Evolutionary conservation across 1,139 yeast species (phyloP).

Genomic region (Nakaseomyces bracarensis): DNA sequence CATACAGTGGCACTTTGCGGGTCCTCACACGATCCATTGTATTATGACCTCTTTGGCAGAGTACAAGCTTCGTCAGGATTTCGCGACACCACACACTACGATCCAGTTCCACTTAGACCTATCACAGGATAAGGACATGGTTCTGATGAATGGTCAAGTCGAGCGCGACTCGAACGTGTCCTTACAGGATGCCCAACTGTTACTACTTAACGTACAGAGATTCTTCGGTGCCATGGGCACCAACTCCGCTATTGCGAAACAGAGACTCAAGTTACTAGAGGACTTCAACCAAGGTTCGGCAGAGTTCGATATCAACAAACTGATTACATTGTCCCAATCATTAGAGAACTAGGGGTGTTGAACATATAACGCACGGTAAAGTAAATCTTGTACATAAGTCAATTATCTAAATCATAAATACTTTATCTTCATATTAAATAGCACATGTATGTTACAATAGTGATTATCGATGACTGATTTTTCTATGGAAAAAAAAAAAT

Average conservation of each 20-base stretch:
- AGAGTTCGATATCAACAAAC: conserved; percentile 54
- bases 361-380: no score
- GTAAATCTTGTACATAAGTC: conserved; percentile 1
- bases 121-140: conserved; percentile 50
- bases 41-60: conserved; percentile 89
- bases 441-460: no score
- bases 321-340: conserved; percentile 66
- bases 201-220: conserved; percentile 74
- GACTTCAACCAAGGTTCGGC: conserved; percentile 64
- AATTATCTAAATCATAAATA: no score
- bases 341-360: conserved; percentile 36
- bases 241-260: conserved; percentile 36
- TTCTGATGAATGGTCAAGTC: conserved; percentile 80
- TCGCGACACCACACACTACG: conserved; percentile 91
- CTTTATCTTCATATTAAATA: no score
- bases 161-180: conserved; percentile 62
- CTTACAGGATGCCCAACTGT: conserved; percentile 62
- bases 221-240: conserved; percentile 69
- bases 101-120: conserved; percentile 81
- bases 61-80: conserved; percentile 83
- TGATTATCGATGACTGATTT: conserved; percentile 4
- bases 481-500: neutral
- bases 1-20: conserved; percentile 90
- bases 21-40: conserved; percentile 78
- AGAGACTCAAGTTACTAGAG: conserved; percentile 49